A percentile compares a stretch with the other conserved stretches of the same genome.
These are phyloP conservation scores for Venturia effusa DNA, from an alignment of 2,329 filamentous ascomycete genomes.

Conservation along the genomic window DNA sequence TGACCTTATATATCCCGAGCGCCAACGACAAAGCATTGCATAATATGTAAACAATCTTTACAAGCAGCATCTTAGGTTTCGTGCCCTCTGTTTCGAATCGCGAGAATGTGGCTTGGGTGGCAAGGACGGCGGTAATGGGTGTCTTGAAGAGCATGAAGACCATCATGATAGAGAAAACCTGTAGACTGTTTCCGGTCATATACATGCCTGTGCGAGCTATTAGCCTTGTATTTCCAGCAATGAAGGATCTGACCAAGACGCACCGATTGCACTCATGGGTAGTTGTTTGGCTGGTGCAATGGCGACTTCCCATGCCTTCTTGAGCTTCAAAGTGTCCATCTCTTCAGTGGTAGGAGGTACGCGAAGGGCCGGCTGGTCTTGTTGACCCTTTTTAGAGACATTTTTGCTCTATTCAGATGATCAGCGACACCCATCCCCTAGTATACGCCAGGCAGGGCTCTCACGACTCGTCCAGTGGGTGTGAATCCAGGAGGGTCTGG, in stretches of 20 bases:
- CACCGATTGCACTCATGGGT: slow-evolving; percentile 93
- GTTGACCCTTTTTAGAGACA: slow-evolving; percentile 20
- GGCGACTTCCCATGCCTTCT: slow-evolving; percentile 97
- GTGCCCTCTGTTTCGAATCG: slow-evolving; percentile 80
- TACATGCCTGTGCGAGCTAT: slow-evolving; percentile 59
- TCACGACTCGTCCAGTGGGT: slow-evolving; percentile 21
- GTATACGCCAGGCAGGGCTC: background rate
- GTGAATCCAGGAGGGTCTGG: slow-evolving; percentile 82
- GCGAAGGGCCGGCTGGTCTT: slow-evolving; percentile 35
- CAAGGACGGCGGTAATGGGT: slow-evolving; percentile 72
- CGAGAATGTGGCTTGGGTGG: slow-evolving; percentile 79
- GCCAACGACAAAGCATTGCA: slow-evolving; percentile 79
- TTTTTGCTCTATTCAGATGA: background rate
- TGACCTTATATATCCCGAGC: slow-evolving; percentile 91
- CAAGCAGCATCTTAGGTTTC: slow-evolving; percentile 59
- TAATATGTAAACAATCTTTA: slow-evolving; percentile 77
- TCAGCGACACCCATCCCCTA: background rate
- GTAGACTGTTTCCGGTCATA: slow-evolving; percentile 96
- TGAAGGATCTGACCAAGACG: slow-evolving; percentile 7
- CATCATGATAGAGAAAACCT: slow-evolving; percentile 99
- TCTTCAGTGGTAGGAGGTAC: slow-evolving; percentile 66
- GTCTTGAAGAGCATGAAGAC: slow-evolving; percentile 99
- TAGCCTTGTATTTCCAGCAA: background rate
- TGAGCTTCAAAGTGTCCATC: slow-evolving; percentile 91
- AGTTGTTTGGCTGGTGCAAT: slow-evolving; percentile 86